Percentiles rank a stretch among this genome's conserved stretches.
Conservation (phyloP, 83 land plant genomes). For the Larix sibirica region DNA sequence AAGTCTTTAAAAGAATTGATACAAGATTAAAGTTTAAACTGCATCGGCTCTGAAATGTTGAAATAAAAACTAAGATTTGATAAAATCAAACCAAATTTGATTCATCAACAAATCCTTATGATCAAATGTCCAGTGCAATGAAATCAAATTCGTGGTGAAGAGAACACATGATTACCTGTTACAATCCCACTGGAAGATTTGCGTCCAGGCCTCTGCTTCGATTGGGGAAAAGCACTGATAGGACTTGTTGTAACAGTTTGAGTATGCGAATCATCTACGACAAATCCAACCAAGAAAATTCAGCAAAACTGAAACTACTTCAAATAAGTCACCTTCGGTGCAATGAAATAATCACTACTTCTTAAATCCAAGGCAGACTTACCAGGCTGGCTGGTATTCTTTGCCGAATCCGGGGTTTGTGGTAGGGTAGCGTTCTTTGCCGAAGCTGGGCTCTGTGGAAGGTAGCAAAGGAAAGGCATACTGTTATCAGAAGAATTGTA, state of each 20-base stretch:
- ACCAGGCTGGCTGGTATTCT: background rate
- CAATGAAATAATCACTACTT: background rate
- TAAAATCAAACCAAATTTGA: no score
- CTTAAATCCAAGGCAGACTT: background rate
- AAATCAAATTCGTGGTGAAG: no score
- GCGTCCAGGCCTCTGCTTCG: background rate
- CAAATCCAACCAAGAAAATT: background rate
- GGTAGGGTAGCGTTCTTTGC: no score
- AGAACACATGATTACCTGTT: background rate
- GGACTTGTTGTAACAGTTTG: background rate
- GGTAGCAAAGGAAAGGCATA: background rate
- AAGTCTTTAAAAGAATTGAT: no score
- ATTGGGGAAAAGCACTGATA: no score
- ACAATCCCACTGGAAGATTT: background rate
- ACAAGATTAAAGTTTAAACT: no score
- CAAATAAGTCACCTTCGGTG: no score
- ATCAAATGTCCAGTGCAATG: no score
- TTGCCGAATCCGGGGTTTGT: no score
- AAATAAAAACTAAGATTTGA: no score
- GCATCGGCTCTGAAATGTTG: no score
- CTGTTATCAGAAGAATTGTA: background rate
- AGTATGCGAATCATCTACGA: background rate
- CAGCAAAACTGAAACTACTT: background rate
- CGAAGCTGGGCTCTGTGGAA: background rate
- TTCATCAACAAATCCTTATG: no score